Percentiles rank a stretch among this genome's conserved stretches.
phyloP scores from a whole-genome alignment of 176 grass and related monocot genomes.

The Cocos nucifera region DNA sequence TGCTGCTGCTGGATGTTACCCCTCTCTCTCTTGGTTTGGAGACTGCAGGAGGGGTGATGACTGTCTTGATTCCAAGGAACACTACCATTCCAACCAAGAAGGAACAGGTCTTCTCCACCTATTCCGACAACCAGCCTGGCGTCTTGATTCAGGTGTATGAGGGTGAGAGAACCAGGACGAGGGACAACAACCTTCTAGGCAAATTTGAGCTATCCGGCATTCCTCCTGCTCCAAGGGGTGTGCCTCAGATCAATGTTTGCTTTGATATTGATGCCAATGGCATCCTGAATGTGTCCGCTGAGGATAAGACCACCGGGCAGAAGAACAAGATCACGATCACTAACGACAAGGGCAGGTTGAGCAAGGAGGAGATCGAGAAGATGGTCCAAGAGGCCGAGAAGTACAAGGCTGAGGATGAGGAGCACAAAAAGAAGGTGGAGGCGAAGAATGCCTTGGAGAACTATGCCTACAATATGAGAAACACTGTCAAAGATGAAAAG shows the following conservation, averaged over 20 bases:
- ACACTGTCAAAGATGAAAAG: slow-evolving; percentile 9
- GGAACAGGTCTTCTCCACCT: slow-evolving; percentile 15
- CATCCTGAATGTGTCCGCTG: slow-evolving; percentile 6
- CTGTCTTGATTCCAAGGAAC: slow-evolving; percentile 13
- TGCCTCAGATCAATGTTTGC: slow-evolving; percentile 7
- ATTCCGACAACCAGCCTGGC: slow-evolving; percentile 4
- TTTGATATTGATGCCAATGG: slow-evolving; percentile 10
- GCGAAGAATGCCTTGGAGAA: slow-evolving; percentile 8
- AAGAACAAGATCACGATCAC: slow-evolving; percentile 18
- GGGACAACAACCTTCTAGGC: slow-evolving; percentile 13
- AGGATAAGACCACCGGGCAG: slow-evolving; percentile 15
- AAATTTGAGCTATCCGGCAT: slow-evolving; percentile 15
- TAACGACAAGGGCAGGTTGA: slow-evolving; percentile 10
- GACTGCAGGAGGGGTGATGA: slow-evolving; percentile 82
- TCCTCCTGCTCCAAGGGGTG: slow-evolving; percentile 12
- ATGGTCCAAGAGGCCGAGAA: slow-evolving; percentile 14
- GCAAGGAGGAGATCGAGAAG: slow-evolving; percentile 14
- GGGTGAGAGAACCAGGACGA: slow-evolving; percentile 10
- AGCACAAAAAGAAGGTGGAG: slow-evolving; percentile 14
- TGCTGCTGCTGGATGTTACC: slow-evolving; percentile 74
- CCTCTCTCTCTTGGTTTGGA: slow-evolving; percentile 67
- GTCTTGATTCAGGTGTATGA: slow-evolving; percentile 11
- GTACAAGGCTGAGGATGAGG: slow-evolving; percentile 13
- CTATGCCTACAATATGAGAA: slow-evolving; percentile 12
- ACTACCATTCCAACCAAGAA: slow-evolving; percentile 15